phyloP scores from a whole-genome alignment of 352 stramenopile species.

The Globisporangium splendens region DNA sequence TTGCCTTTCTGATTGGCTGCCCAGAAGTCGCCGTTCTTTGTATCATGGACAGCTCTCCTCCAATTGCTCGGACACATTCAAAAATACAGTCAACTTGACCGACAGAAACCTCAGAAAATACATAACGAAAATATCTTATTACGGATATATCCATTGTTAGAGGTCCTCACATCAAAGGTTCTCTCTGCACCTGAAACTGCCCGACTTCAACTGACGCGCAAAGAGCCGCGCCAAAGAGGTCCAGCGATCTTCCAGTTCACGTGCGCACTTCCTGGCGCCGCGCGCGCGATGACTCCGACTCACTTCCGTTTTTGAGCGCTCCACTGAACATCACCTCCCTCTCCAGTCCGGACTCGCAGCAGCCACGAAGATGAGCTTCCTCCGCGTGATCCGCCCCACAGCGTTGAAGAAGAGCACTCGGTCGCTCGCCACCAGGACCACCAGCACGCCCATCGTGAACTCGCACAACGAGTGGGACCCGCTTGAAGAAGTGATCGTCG shows the following conservation, averaged over 20 bases:
- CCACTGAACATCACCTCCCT: background rate
- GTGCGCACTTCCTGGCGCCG: background rate
- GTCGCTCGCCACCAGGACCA: conserved; percentile 17
- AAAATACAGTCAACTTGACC: no score
- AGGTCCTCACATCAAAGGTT: background rate
- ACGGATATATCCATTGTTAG: no score
- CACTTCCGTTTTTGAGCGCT: conserved; percentile 6
- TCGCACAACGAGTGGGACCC: conserved; percentile 91
- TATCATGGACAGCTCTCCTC: no score
- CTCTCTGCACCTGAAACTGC: background rate
- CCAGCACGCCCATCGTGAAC: conserved; percentile 70
- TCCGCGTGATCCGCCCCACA: conserved; percentile 7
- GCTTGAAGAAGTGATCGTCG: conserved; percentile 90
- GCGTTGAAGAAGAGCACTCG: conserved; percentile 2
- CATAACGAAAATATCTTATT: no score
- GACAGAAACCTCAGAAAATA: no score
- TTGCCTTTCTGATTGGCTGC: no score
- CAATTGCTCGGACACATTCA: no score
- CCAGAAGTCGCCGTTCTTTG: no score
- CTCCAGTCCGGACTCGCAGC: background rate
- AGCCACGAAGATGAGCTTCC: conserved; percentile 5
- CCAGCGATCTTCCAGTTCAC: background rate
- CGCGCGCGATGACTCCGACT: background rate
- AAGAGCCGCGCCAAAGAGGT: background rate
- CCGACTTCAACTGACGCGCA: background rate